Conservation (phyloP, 2,329 filamentous ascomycete genomes). For the Tolypocladium amazonense region DNA sequence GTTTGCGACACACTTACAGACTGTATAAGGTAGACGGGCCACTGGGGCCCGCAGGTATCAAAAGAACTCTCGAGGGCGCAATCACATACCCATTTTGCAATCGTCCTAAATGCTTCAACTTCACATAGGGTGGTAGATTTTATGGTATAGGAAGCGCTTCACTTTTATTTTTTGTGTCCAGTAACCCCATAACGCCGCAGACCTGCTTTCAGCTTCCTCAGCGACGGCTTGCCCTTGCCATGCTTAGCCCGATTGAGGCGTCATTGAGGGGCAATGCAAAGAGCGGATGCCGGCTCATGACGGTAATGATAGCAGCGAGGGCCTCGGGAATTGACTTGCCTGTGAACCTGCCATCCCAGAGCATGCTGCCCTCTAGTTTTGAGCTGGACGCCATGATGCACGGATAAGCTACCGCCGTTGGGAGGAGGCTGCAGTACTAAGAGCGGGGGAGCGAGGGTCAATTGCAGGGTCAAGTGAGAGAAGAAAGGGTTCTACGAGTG, state of each 20-base stretch:
- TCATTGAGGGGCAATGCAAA: neutral
- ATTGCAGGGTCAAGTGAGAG: neutral
- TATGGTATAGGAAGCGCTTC: neutral
- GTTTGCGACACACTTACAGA: no score
- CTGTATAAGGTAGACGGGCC: neutral
- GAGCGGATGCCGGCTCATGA: neutral
- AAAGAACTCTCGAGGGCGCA: neutral
- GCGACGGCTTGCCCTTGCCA: neutral
- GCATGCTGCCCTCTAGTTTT: conserved; percentile 19
- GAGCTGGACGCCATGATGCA: conserved; percentile 16
- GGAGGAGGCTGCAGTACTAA: neutral
- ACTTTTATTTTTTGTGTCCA: neutral
- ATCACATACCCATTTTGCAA: neutral
- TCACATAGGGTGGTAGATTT: no score
- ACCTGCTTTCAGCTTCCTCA: neutral
- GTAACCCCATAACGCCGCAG: neutral
- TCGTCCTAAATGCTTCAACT: no score
- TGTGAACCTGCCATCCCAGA: conserved; percentile 40
- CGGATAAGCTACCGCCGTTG: neutral
- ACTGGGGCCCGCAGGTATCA: neutral
- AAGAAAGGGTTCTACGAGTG: neutral
- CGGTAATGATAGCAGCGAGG: neutral
- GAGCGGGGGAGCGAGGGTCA: neutral
- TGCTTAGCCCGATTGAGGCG: neutral
- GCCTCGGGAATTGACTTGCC: conserved; percentile 20